phyloP scores from a whole-genome alignment of 768 basidiomycete genomes.

The Hygrocybe punicea region DNA sequence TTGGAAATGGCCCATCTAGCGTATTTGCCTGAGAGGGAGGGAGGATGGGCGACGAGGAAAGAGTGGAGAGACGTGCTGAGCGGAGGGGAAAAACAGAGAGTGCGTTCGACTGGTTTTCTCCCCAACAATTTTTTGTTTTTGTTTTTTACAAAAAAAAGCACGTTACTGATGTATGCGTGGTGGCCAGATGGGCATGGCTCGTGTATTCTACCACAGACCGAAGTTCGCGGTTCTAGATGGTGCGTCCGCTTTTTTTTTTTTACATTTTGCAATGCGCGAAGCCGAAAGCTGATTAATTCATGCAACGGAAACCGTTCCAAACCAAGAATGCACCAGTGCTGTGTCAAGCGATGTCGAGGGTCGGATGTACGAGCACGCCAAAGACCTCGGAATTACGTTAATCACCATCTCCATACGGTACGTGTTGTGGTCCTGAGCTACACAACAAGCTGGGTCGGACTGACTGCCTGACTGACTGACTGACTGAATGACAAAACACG shows the following conservation, averaged over 20 bases:
- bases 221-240: conserved; percentile 84
- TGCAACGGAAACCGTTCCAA: too few relatives aligned
- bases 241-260: conserved; percentile 23
- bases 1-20: conserved; percentile 77
- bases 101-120: conserved; percentile 28
- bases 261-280: too few relatives aligned
- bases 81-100: conserved; percentile 95
- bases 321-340: conserved; percentile 86
- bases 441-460: not conserved
- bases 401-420: conserved; percentile 89
- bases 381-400: conserved; percentile 83
- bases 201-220: conserved; percentile 87
- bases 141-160: too few relatives aligned
- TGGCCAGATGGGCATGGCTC: conserved; percentile 78
- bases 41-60: conserved; percentile 84
- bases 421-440: conserved; percentile 15
- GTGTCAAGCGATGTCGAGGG: conserved; percentile 97
- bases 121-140: not conserved
- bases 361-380: conserved; percentile 90
- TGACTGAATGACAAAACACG: too few relatives aligned
- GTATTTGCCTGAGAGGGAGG: conserved; percentile 83
- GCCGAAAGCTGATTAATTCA: too few relatives aligned
- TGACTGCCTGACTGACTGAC: too few relatives aligned
- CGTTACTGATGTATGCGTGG: conserved; percentile 8
- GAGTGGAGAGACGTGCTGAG: conserved; percentile 96